These are phyloP conservation scores for Linaria vulgaris DNA, from an alignment of 257 asterid species.

Conservation along the genomic window DNA sequence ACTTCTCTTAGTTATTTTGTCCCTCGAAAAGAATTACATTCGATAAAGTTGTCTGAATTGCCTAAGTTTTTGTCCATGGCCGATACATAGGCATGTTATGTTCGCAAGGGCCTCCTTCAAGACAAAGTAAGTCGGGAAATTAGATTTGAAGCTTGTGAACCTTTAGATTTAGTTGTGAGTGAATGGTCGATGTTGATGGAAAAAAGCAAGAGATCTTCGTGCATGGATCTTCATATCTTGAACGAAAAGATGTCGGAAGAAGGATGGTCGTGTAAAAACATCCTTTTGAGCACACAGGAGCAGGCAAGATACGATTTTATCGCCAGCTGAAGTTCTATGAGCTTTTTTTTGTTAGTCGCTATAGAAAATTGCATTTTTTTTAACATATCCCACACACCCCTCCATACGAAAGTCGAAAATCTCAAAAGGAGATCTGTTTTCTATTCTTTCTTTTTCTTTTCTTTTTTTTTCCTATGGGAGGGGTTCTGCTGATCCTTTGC, in stretches of 20 bases:
- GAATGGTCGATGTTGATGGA: constrained; percentile 62
- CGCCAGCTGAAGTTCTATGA: constrained; percentile 33
- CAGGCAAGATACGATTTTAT: constrained; percentile 63
- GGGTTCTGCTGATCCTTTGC: not conserved
- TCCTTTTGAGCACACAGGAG: constrained; percentile 74
- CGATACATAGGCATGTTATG: constrained; percentile 56
- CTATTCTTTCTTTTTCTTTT: too few relatives aligned
- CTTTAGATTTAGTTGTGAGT: constrained; percentile 28
- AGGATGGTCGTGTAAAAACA: constrained; percentile 73
- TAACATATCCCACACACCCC: too few relatives aligned
- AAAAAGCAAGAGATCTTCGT: constrained; percentile 55
- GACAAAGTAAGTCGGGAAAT: constrained; percentile 33
- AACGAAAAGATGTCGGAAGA: constrained; percentile 48
- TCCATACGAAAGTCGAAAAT: too few relatives aligned
- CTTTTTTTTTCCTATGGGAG: not conserved
- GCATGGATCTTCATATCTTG: constrained; percentile 31
- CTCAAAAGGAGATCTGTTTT: too few relatives aligned
- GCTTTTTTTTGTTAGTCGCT: not conserved
- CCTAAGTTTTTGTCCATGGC: constrained; percentile 1
- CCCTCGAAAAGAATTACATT: too few relatives aligned
- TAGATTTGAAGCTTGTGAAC: constrained; percentile 29
- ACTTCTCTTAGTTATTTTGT: too few relatives aligned
- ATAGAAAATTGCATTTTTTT: not conserved
- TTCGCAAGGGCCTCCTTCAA: constrained; percentile 45
- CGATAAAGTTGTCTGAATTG: not conserved